phyloP scores from a whole-genome alignment of 2,329 filamentous ascomycete genomes.

The Saccharata proteae region DNA sequence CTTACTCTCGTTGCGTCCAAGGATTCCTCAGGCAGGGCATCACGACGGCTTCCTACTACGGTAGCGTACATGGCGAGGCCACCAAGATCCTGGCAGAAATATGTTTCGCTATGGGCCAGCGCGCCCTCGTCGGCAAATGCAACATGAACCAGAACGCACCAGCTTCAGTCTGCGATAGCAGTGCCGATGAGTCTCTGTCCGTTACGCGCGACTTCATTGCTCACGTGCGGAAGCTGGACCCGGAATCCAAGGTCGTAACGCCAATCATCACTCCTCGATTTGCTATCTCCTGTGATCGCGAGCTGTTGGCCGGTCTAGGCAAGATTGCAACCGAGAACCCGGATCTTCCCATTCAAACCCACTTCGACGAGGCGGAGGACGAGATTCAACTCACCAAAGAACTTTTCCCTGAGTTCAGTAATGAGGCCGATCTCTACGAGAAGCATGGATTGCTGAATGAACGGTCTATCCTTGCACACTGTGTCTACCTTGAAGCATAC shows the following conservation, averaged over 20 bases:
- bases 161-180: conserved; percentile 18
- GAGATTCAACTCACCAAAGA: conserved; percentile 44
- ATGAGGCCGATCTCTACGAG: conserved; percentile 49
- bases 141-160: conserved; percentile 45
- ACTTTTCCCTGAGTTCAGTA: conserved; percentile 44
- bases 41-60: conserved; percentile 51
- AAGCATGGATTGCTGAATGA: conserved; percentile 41
- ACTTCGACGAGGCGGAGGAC: conserved; percentile 53
- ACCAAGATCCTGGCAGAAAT: conserved; percentile 45
- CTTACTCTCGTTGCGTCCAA: conserved; percentile 32
- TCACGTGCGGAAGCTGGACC: conserved; percentile 12
- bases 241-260: conserved; percentile 13
- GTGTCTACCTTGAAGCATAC: conserved; percentile 47
- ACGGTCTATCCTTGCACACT: conserved; percentile 53
- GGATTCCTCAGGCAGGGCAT: conserved; percentile 50
- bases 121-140: conserved; percentile 50
- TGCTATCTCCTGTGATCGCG: conserved; percentile 46
- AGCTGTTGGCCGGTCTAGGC: conserved; percentile 45
- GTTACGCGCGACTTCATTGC: conserved; percentile 16
- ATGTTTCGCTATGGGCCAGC: conserved; percentile 42
- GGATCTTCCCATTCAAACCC: conserved; percentile 49
- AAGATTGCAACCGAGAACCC: conserved; percentile 35
- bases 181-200: conserved; percentile 9
- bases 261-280: conserved; percentile 35
- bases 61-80: conserved; percentile 43